phyloP scores from a whole-genome alignment of 495 filamentous ascomycete genomes.

The Aspergillus baeticus region DNA sequence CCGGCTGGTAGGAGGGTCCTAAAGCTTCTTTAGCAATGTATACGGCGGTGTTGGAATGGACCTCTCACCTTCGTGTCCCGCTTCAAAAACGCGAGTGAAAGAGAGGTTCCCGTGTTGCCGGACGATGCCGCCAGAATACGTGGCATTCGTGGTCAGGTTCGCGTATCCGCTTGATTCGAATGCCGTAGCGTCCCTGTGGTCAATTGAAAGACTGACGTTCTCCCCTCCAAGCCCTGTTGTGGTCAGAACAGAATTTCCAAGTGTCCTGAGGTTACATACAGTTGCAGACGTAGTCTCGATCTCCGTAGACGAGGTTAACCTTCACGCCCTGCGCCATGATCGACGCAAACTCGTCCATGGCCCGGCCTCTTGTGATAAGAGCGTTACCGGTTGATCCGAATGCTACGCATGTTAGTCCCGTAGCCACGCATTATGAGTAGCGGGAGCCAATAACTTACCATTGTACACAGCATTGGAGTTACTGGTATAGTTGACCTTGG shows the following conservation, averaged over 20 bases:
- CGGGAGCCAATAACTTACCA: background rate
- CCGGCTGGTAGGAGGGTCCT: slow-evolving; percentile 42
- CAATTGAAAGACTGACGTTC: slow-evolving; percentile 23
- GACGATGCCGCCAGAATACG: slow-evolving; percentile 41
- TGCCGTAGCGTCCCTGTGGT: slow-evolving; percentile 26
- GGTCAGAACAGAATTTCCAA: too few relatives aligned
- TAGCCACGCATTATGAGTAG: background rate
- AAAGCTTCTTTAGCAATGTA: background rate
- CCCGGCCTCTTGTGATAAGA: slow-evolving; percentile 21
- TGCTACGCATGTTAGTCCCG: background rate
- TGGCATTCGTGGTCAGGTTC: slow-evolving; percentile 17
- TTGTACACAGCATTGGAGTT: slow-evolving; percentile 36
- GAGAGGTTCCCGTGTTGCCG: slow-evolving; percentile 50
- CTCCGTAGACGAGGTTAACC: slow-evolving; percentile 61
- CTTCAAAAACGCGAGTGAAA: slow-evolving; percentile 51
- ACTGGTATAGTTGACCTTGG: slow-evolving; percentile 57
- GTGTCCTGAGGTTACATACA: slow-evolving; percentile 9
- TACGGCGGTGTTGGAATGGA: background rate
- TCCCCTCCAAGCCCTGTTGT: slow-evolving; percentile 21
- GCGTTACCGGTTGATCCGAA: background rate
- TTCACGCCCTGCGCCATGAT: slow-evolving; percentile 49
- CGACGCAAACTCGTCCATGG: slow-evolving; percentile 41
- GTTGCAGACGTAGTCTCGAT: slow-evolving; percentile 51
- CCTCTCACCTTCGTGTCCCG: slow-evolving; percentile 42
- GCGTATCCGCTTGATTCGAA: slow-evolving; percentile 39